Evolutionary conservation across 768 basidiomycete species (phyloP).

Genomic region (Leucosporidium scottii): DNA sequence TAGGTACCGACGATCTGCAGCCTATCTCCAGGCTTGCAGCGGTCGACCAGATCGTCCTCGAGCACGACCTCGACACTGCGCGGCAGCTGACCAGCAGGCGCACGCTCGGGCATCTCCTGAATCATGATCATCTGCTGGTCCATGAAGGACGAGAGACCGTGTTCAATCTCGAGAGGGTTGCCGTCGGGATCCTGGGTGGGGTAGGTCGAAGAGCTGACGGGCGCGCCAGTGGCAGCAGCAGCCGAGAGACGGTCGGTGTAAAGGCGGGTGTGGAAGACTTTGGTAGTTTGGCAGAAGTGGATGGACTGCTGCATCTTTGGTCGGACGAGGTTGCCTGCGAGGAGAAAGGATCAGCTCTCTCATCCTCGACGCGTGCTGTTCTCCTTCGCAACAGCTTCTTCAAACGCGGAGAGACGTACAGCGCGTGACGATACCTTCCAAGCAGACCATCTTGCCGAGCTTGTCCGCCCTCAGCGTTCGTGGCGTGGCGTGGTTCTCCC

Average conservation of each 20-base stretch:
- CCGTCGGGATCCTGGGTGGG: slow-evolving; percentile 91
- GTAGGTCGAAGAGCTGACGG: slow-evolving; percentile 75
- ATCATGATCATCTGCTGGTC: slow-evolving; percentile 97
- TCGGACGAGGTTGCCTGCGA: slow-evolving; percentile 71
- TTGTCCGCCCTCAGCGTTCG: slow-evolving; percentile 79
- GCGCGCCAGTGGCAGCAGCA: slow-evolving; percentile 72
- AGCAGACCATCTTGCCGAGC: slow-evolving; percentile 89
- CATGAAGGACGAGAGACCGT: slow-evolving; percentile 79
- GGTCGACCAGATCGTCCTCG: slow-evolving; percentile 94
- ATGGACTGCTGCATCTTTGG: slow-evolving; percentile 98
- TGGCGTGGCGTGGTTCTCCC: slow-evolving; percentile 95
- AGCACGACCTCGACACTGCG: slow-evolving; percentile 91
- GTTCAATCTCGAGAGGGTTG: slow-evolving; percentile 78
- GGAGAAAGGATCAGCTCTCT: not conserved
- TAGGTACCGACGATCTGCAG: slow-evolving; percentile 94
- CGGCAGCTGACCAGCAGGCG: slow-evolving; percentile 92
- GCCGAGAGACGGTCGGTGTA: slow-evolving; percentile 78
- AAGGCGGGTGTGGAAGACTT: slow-evolving; percentile 71
- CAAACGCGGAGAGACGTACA: slow-evolving; percentile 47
- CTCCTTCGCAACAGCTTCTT: too few species aligned
- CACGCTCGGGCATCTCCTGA: slow-evolving; percentile 99
- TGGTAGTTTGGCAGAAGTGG: slow-evolving; percentile 86
- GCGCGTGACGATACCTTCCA: slow-evolving; percentile 96
- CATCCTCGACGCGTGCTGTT: too few species aligned
- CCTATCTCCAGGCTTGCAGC: slow-evolving; percentile 94